Base-by-base conservation (phyloP, 2,329 filamentous ascomycete species). In the Rugonectria rugulosa region DNA sequence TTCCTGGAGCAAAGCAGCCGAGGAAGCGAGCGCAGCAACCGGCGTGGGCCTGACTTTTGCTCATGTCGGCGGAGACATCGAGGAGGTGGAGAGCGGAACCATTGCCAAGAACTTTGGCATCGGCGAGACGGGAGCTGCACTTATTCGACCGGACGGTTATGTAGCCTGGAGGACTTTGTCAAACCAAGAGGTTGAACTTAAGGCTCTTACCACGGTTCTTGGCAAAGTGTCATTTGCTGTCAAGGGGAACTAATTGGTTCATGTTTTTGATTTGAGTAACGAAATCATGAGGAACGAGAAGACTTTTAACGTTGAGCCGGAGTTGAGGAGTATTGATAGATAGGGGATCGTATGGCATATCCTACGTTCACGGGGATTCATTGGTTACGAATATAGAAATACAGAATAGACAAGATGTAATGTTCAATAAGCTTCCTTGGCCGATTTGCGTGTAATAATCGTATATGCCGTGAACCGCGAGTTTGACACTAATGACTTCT, bases 91-190 rank as follows among this genome's bases (percentile, higher is more conserved):
- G 1, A 0, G 21, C 3, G 58, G 44, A 6, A 42, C 24, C 1
- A 49, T 57, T 1, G 42, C 10, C n/a, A 15, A 26, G 3, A 51
- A 2, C 29, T 52, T 43, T 45, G 58, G 11, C 0, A 46, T 61
- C 1, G 53, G 49, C 1, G 50, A 46, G 14, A 37, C 26, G 5
- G 61, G 60, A 2, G 36, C 44, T 20, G 29, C 46, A 0, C 36
- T 64, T 9, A 12, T 64, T 36, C 34, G 60, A 2, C 60, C 61
- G 0, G 61, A 63, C 29, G 60, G 58, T 0, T 53, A 59, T 10
- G 5, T 61, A 23, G 53, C 61, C 4, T 64, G 61, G 60, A 49
- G 55, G 29, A 43, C 5, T 6, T 6, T 27, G 12, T 36, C 21
- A 17, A 47, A 36, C 10, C 9, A 12, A 6, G 27, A 14, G 15